Evolutionary conservation across 208 protist species (phyloP).

Genomic region (Acanthamoeba royreba): DNA sequence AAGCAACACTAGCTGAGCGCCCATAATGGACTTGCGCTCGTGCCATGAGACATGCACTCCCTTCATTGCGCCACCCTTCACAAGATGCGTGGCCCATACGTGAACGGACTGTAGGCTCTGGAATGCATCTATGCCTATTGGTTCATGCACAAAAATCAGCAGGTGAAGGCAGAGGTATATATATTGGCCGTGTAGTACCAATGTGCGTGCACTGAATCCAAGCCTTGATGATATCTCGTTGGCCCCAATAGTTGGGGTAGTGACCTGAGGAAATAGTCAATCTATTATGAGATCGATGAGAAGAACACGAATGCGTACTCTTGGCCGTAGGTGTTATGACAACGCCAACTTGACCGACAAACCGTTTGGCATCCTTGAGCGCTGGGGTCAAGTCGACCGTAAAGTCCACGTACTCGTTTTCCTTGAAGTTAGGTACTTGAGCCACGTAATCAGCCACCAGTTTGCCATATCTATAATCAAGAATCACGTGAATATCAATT

Average conservation of each 20-base stretch:
- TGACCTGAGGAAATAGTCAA: not conserved
- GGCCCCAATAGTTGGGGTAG: conserved; percentile 25
- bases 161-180: no score
- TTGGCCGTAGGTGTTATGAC: conserved; percentile 24
- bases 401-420: conserved; percentile 41
- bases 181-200: not conserved
- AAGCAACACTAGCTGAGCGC: not conserved
- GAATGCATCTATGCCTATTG: conserved; percentile 19
- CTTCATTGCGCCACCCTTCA: conserved; percentile 32
- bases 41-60: conserved; percentile 36
- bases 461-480: not conserved
- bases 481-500: not conserved
- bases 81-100: conserved; percentile 17
- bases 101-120: conserved; percentile 32
- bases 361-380: not conserved
- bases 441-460: conserved; percentile 14
- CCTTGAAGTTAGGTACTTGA: conserved; percentile 7
- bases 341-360: conserved; percentile 15
- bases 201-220: conserved; percentile 48
- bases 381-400: conserved; percentile 23
- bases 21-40: conserved; percentile 27
- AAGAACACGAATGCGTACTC: not conserved
- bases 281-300: not conserved
- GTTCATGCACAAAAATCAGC: not conserved
- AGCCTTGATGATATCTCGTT: conserved; percentile 40